These are phyloP conservation scores for Fennellomyces sp. DNA, from an alignment of 371 early-diverging fungal genomes.

Conservation along the genomic window DNA sequence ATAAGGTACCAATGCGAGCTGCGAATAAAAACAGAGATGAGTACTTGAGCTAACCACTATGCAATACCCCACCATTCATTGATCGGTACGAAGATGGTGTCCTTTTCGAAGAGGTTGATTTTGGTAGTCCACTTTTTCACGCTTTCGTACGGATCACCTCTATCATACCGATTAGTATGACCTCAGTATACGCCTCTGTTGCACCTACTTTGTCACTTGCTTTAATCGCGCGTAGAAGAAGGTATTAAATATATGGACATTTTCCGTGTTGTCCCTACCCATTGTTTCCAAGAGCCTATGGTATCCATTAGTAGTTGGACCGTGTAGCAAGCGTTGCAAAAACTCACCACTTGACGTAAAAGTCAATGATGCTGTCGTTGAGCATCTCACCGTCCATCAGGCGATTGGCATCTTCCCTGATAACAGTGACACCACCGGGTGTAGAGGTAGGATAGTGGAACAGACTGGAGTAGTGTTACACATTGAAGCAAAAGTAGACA, in stretches of 20 bases:
- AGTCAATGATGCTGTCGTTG: conserved; percentile 64
- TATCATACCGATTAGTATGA: background rate
- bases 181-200: no score
- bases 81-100: conserved; percentile 65
- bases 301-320: no score
- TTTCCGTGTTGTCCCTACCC: no score
- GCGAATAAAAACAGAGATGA: background rate
- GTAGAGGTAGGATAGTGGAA: conserved; percentile 25
- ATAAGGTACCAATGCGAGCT: conserved; percentile 72
- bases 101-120: conserved; percentile 62
- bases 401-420: conserved; percentile 42
- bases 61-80: conserved; percentile 58
- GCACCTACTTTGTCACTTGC: conserved; percentile 17
- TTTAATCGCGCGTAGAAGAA: conserved; percentile 61
- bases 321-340: no score
- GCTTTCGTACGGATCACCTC: conserved; percentile 40
- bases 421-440: conserved; percentile 31
- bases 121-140: conserved; percentile 68
- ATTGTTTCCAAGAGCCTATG: no score
- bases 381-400: conserved; percentile 57
- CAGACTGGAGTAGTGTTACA: conserved; percentile 4
- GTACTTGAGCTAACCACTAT: background rate
- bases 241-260: conserved; percentile 53
- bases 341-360: conserved; percentile 52
- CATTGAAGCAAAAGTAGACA: background rate